phyloP scores from a whole-genome alignment of 352 stramenopile species.

The Saprolegnia parasitica region DNA sequence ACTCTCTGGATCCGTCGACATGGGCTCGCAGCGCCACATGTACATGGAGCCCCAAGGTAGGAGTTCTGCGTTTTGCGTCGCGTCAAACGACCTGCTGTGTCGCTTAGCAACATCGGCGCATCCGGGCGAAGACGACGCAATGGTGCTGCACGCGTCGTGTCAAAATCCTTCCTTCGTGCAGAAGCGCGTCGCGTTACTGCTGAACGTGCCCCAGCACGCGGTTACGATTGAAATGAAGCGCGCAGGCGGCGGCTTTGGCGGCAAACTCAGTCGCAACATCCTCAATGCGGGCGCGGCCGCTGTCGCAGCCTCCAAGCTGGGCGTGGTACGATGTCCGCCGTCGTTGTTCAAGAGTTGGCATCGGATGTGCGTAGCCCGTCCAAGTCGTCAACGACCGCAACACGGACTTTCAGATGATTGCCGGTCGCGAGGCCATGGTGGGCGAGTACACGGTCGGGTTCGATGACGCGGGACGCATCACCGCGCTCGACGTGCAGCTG shows the following conservation, averaged over 20 bases:
- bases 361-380: constrained; percentile 29
- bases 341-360: not conserved
- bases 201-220: constrained; percentile 34
- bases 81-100: not conserved
- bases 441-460: constrained; percentile 39
- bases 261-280: constrained; percentile 41
- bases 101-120: constrained; percentile 13
- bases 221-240: constrained; percentile 39
- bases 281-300: constrained; percentile 37
- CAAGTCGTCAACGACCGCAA: constrained; percentile 42
- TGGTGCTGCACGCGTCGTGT: constrained; percentile 37
- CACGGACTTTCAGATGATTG: constrained; percentile 42
- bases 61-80: not conserved
- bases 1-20: constrained; percentile 31
- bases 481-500: constrained; percentile 34
- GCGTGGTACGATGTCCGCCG: not conserved
- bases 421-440: constrained; percentile 37
- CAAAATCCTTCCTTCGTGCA: constrained; percentile 38
- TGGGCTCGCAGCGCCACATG: constrained; percentile 48
- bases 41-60: constrained; percentile 54
- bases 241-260: constrained; percentile 46
- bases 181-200: constrained; percentile 33
- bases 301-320: constrained; percentile 36
- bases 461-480: constrained; percentile 36
- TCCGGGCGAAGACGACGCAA: constrained; percentile 33